These are phyloP conservation scores for Xylariaceae sp. DNA, from an alignment of 2,329 filamentous ascomycete genomes.

Conservation along the genomic window DNA sequence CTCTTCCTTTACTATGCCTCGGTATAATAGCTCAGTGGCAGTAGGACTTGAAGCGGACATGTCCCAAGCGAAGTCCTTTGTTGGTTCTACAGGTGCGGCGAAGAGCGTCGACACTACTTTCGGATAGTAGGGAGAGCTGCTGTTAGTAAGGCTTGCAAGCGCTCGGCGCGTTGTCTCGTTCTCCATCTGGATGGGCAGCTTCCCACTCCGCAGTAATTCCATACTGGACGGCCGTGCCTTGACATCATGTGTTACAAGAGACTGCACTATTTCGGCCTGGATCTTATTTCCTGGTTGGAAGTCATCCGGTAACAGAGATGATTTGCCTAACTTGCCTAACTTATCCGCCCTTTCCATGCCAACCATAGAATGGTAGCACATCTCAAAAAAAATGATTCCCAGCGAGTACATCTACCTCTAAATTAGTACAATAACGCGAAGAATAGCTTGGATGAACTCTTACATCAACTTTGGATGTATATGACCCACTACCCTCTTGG, in stretches of 20 bases:
- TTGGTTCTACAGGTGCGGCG: conserved; percentile 73
- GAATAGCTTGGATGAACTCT: conserved; percentile 41
- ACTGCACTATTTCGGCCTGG: conserved; percentile 79
- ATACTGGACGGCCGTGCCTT: conserved; percentile 81
- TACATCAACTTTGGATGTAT: conserved; percentile 91
- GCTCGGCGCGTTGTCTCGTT: conserved; percentile 88
- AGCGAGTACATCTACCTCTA: conserved; percentile 82
- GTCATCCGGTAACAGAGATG: conserved; percentile 72
- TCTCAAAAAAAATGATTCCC: conserved; percentile 97
- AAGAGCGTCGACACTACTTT: conserved; percentile 90
- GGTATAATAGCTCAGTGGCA: conserved; percentile 69
- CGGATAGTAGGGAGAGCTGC: conserved; percentile 84
- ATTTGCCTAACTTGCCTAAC: conserved; percentile 69
- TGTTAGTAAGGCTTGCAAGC: conserved; percentile 79
- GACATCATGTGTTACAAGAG: conserved; percentile 81
- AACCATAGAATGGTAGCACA: conserved; percentile 74
- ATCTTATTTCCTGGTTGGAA: conserved; percentile 74
- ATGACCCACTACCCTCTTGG: conserved; percentile 74
- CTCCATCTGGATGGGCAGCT: conserved; percentile 89
- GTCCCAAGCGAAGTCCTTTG: conserved; percentile 83
- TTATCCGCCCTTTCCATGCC: conserved; percentile 69
- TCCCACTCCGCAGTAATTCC: conserved; percentile 83
- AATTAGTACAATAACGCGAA: conserved; percentile 9
- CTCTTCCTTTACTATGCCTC: conserved; percentile 74
- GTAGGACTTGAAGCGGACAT: conserved; percentile 63